Base-by-base conservation (phyloP, 805 yeast species). In the Ogataea zsoltii region DNA sequence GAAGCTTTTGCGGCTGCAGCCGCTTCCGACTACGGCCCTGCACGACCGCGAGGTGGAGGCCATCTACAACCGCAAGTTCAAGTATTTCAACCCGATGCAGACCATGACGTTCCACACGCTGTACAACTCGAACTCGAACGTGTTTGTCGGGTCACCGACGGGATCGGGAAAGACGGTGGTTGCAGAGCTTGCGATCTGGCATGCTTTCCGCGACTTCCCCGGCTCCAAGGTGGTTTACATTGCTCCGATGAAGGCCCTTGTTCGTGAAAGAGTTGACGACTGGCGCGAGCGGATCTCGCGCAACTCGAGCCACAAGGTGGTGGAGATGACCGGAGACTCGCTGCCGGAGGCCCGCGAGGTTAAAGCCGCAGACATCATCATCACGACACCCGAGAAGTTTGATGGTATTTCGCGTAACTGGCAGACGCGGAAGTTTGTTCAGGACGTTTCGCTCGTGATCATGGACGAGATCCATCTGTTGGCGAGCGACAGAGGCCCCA, bases 101-200 rank as follows among this genome's bases (percentile, higher is more conserved):
- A 92, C 98, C 0, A 92, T 92, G 98, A 79, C 85, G 0, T 94
- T 94, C 69, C 96, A 91, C 61, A 79, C 96, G 0, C 67, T 94
- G 37, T 94, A 91, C 68, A 82, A 94, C 63, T 69, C 85, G 1
- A 79, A 85, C 50, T 76, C 85, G 1, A 87, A 86, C 62, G 91
- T 85, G 0, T 87, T 94, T 64, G 88, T 94, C 36, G 99, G 99
- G 9, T 90, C 98, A 0, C 99, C 99, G 2, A 94, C 99, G 2
- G 99, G 99, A 18, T 92, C 97, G 0, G 99, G 99, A 55, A 94
- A 94, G 65, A 94, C 99, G 0, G 85, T 94, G 28, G 98, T 95
- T 23, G 96, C 98, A 0, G 99, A 94, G 61, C 67, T 94, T 45
- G 98, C 98, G 0, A 88, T 94, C 13, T 94, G 98, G 97, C 92